These are phyloP conservation scores for Zygotorulaspora chibaensis DNA, from an alignment of 805 yeast species.

Conservation along the genomic window DNA sequence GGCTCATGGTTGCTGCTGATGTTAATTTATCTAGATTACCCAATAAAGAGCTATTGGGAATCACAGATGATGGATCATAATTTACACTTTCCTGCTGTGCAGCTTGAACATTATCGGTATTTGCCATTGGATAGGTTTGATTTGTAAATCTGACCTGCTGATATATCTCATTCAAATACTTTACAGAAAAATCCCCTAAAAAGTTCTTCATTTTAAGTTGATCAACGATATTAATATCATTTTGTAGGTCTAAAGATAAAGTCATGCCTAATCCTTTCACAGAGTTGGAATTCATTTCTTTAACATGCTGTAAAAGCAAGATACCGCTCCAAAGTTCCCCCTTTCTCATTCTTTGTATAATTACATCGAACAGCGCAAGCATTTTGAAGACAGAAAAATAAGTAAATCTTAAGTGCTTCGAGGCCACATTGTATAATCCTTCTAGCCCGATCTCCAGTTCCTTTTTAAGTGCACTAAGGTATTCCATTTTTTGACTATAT, in stretches of 20 bases:
- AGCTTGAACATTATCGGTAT: background rate
- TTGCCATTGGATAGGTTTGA: background rate
- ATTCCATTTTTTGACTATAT: constrained; percentile 19
- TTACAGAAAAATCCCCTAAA: constrained; percentile 11
- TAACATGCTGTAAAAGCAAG: constrained; percentile 16
- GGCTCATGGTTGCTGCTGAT: constrained; percentile 18
- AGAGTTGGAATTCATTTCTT: constrained; percentile 21
- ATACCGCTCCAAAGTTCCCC: constrained; percentile 28
- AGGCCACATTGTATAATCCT: constrained; percentile 22
- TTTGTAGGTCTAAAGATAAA: constrained; percentile 24
- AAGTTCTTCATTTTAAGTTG: constrained; percentile 21
- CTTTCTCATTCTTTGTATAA: constrained; percentile 28
- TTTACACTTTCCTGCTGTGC: background rate
- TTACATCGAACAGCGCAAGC: constrained; percentile 30
- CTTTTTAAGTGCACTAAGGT: constrained; percentile 21
- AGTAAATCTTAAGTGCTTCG: constrained; percentile 28
- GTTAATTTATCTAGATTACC: constrained; percentile 19
- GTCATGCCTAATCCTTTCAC: constrained; percentile 26
- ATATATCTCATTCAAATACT: constrained; percentile 7
- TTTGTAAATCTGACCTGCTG: constrained; percentile 3
- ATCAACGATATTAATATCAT: constrained; percentile 17
- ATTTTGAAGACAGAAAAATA: constrained; percentile 33
- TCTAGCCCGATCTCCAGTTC: constrained; percentile 27
- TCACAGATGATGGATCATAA: background rate
- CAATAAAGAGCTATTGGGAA: constrained; percentile 3